phyloP scores from a whole-genome alignment of 805 yeast species.

The Lipomyces spencermartinsiae region DNA sequence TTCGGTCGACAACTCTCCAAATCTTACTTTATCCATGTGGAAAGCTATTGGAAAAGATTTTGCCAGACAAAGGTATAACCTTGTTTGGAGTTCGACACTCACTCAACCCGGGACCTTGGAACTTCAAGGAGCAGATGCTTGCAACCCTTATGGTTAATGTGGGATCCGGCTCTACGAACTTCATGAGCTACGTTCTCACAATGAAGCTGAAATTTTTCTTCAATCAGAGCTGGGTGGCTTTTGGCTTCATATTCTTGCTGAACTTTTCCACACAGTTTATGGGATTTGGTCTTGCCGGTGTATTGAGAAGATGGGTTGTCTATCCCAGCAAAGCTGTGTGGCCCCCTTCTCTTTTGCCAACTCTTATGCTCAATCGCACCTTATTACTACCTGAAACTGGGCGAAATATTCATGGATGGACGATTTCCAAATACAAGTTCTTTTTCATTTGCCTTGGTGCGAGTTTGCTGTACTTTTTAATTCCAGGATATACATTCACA shows the following conservation, averaged over 20 bases:
- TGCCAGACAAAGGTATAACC: constrained; percentile 20
- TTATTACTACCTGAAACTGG: constrained; percentile 52
- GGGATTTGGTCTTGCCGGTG: constrained; percentile 72
- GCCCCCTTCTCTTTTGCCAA: constrained; percentile 61
- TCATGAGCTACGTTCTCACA: constrained; percentile 52
- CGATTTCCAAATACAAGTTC: constrained; percentile 57
- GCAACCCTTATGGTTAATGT: constrained; percentile 50
- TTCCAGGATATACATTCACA: constrained; percentile 67
- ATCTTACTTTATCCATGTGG: constrained; percentile 71
- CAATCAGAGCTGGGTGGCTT: constrained; percentile 43
- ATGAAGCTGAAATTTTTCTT: constrained; percentile 31
- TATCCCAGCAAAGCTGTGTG: constrained; percentile 57
- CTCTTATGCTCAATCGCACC: constrained; percentile 57
- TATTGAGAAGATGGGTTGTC: constrained; percentile 61
- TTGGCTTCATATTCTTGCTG: constrained; percentile 63
- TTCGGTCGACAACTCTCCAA: constrained; percentile 66
- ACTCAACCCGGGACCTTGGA: constrained; percentile 66
- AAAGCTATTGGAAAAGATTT: constrained; percentile 38
- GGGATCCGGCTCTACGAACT: constrained; percentile 19
- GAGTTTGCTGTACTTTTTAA: constrained; percentile 59
- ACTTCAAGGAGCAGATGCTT: constrained; percentile 64
- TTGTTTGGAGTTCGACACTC: constrained; percentile 47
- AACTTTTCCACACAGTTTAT: constrained; percentile 63
- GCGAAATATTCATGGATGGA: constrained; percentile 65
- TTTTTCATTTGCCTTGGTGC: constrained; percentile 53